phyloP scores from a whole-genome alignment of 371 early-diverging fungal genomes.

The Mucor sp. region DNA sequence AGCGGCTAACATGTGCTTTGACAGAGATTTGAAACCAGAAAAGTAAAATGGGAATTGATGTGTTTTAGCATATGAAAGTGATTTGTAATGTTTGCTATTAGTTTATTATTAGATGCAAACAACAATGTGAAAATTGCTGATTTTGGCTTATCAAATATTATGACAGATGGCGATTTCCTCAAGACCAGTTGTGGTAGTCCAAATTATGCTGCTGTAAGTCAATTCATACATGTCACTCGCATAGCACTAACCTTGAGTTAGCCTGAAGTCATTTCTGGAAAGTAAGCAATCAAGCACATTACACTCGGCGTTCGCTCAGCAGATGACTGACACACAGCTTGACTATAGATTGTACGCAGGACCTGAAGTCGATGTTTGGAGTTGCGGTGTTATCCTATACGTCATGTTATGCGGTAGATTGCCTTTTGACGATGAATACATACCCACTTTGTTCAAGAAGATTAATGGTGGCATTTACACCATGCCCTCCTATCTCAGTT shows the following conservation, averaged over 20 bases:
- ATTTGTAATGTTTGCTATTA: constrained; percentile 19
- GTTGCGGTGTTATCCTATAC: constrained; percentile 98
- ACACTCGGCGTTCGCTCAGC: not conserved
- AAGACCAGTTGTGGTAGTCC: constrained; percentile 95
- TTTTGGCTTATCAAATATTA: constrained; percentile 95
- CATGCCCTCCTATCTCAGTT: constrained; percentile 84
- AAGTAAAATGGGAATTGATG: constrained; percentile 47
- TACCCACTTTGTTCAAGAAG: constrained; percentile 93
- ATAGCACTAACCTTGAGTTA: constrained; percentile 10
- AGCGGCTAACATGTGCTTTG: constrained; percentile 20
- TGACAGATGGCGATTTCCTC: constrained; percentile 94
- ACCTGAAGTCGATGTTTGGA: constrained; percentile 99
- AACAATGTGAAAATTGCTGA: constrained; percentile 97
- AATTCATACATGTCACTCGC: not conserved
- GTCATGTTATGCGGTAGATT: constrained; percentile 99
- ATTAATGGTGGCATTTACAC: constrained; percentile 91
- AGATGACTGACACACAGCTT: not conserved
- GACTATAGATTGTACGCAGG: constrained; percentile 83
- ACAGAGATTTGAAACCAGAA: constrained; percentile 82
- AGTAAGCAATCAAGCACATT: constrained; percentile 40
- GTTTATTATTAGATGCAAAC: constrained; percentile 89
- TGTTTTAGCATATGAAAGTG: not conserved
- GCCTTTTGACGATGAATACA: constrained; percentile 99
- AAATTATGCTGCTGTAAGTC: constrained; percentile 80
- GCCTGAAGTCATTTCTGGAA: constrained; percentile 96